phyloP scores from a whole-genome alignment of 306 rosid species.

The Prunus armeniaca region DNA sequence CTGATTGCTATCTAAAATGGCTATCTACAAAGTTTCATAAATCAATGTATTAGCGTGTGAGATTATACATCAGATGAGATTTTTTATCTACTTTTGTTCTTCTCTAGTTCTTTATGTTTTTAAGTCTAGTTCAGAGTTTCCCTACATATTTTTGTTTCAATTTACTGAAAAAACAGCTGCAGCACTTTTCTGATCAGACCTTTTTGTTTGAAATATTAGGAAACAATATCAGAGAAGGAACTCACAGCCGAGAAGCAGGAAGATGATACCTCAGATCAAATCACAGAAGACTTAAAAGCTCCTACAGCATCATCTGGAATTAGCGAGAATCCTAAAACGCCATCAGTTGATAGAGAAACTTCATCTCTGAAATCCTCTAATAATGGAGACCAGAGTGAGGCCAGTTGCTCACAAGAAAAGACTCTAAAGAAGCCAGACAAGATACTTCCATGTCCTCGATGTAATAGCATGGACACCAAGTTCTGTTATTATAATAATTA shows the following conservation, averaged over 20 bases:
- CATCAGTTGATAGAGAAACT: conserved; percentile 47
- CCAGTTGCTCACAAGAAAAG: conserved; percentile 47
- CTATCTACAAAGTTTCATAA: background rate
- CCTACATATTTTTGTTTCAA: background rate
- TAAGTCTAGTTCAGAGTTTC: background rate
- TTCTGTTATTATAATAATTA: conserved; percentile 87
- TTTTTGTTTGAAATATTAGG: conserved; percentile 39
- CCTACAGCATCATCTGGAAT: conserved; percentile 40
- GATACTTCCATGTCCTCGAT: conserved; percentile 77
- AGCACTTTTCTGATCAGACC: conserved; percentile 20
- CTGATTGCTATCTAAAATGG: background rate
- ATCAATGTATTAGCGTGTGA: background rate
- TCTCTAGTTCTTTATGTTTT: background rate
- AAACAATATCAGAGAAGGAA: conserved; percentile 42
- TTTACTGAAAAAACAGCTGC: background rate
- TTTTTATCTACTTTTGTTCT: too few relatives aligned
- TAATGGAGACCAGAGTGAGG: conserved; percentile 50
- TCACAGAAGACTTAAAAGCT: conserved; percentile 39
- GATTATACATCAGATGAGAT: too few relatives aligned
- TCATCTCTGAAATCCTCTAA: conserved; percentile 42
- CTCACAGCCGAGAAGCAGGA: conserved; percentile 35
- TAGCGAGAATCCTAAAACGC: conserved; percentile 46
- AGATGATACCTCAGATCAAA: conserved; percentile 34
- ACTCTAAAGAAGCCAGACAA: conserved; percentile 70
- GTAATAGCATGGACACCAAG: conserved; percentile 87